A percentile compares a stretch with the other conserved stretches of the same genome.
Evolutionary conservation across 2,329 filamentous ascomycete species (phyloP).

Genomic region (Aspergillus jensenii): DNA sequence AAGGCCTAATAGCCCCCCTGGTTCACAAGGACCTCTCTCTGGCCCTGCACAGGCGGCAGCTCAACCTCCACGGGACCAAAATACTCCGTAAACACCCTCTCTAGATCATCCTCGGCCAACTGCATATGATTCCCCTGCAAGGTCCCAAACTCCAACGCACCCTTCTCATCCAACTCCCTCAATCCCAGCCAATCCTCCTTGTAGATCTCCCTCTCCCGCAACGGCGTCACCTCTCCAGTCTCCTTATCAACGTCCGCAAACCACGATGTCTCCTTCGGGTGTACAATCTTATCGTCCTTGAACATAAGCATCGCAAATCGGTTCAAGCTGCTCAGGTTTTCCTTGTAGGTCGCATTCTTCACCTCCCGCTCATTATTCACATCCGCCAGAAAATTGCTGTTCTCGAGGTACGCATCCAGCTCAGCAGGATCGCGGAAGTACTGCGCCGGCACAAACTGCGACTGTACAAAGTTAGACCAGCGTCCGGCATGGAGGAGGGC

Average conservation of each 20-base stretch:
- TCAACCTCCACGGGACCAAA: slow-evolving; percentile 37
- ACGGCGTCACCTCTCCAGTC: slow-evolving; percentile 58
- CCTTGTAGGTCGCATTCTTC: slow-evolving; percentile 74
- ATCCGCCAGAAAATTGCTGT: slow-evolving; percentile 88
- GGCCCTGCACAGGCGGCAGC: background rate
- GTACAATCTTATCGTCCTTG: slow-evolving; percentile 77
- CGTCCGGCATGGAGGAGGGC: slow-evolving; percentile 75
- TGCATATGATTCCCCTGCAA: slow-evolving; percentile 82
- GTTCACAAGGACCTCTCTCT: background rate
- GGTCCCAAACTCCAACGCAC: slow-evolving; percentile 72
- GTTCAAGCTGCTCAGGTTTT: slow-evolving; percentile 67
- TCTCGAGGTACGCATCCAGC: slow-evolving; percentile 70
- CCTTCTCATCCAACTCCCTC: slow-evolving; percentile 73
- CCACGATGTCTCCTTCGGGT: slow-evolving; percentile 89
- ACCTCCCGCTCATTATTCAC: slow-evolving; percentile 84
- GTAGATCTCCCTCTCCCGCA: slow-evolving; percentile 73
- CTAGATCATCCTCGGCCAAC: slow-evolving; percentile 65
- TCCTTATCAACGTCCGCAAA: slow-evolving; percentile 82
- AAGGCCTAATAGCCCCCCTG: background rate
- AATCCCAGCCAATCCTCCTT: slow-evolving; percentile 92
- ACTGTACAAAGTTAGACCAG: slow-evolving; percentile 77
- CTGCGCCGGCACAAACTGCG: slow-evolving; percentile 82
- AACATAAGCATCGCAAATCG: slow-evolving; percentile 90
- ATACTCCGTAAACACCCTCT: slow-evolving; percentile 60
- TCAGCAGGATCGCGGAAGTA: slow-evolving; percentile 79